Evolutionary conservation across 2,329 filamentous ascomycete genomes (phyloP), one percentile per base, ranked within the genome.

Genomic region (Trichoderma koningii): DNA sequence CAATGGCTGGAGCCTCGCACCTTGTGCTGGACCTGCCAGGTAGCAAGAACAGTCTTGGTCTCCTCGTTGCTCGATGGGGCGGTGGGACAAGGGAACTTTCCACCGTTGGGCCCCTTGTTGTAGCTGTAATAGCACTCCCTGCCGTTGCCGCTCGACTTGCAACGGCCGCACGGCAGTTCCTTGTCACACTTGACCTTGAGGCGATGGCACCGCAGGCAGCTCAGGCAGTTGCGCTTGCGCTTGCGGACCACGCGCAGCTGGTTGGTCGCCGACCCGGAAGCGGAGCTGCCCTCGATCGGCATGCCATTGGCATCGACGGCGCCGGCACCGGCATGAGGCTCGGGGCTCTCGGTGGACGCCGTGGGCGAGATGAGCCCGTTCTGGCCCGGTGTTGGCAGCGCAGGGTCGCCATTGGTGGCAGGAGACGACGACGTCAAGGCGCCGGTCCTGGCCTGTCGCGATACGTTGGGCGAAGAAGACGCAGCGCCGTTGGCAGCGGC

Each of bases 161-260:
- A 77, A 2, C 75, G 72, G 2, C 72, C 73, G 51, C 75, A 77
- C 3, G 75, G 75, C 52, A 77, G 67, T 65, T 76, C 73, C 68
- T 76, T 77, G 68, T 77, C 75, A 60, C 75, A 77, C 63, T 77
- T 77, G 52, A 77, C 75, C 59, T 77, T 77, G 65, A 77, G 74
- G 15, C 75, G 73, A 61, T 77, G 75, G 61, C 75, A 77, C 38
- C 75, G 72, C 30, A 74, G 63, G 30, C 75, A 77, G 66, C 75
- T 76, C 12, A 76, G 69, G 63, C 75, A 76, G 48, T 75, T 76
- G 42, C 75, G 72, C 67, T 76, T 77, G 44, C 75, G 75, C 66
- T 75, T 76, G 41, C 75, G 73, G 12, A 76, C 66, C 28, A 76
- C 67, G 15, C 74, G 72, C 53, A 70, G 68, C 17, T 55, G 56